Base-by-base conservation (phyloP, 2,329 filamentous ascomycete genomes). In the Colletotrichum theobromicola region DNA sequence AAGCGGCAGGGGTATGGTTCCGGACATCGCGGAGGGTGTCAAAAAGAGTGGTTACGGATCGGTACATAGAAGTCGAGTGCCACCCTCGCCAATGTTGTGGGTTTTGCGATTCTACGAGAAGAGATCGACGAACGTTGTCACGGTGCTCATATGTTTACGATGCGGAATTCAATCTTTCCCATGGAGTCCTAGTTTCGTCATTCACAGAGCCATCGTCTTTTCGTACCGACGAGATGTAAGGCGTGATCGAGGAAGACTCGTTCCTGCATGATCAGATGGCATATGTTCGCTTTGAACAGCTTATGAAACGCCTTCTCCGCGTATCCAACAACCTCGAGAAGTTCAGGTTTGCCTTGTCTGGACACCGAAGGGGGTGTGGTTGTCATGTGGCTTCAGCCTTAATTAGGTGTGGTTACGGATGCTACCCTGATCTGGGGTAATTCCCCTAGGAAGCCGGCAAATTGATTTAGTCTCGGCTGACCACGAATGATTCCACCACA, bases 351-450 rank as follows among this genome's bases (percentile, higher is more conserved):
- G 53, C 53, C 24, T 57, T 15, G 7, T 24, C 26, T 18, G 2
- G 26, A 28, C 21, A 16, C 15, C 53, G 13, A 18, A 57, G 35
- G 8, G 24, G 21, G 28, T 16, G n/a, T 21, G n/a, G 26, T 34
- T 53, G 15, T 60, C 50, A 18, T 61, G 35, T 61, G 60, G 60
- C 32, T 16, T 21, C 34, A 21, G n/a, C 60, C 24, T 15, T 18
- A 32, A 32, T 34, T 10, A 70, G 16, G 26, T 58, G 57, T 53
- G 67, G 34, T 55, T 24, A 28, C 46, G 34, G 60, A 64, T 73
- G 35, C 24, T 12, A 71, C 67, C 30, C 53, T 66, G 46, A 61
- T 71, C 60, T 60, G 71, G 71, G 58, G 60, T 74, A 65, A 65
- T 32, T 74, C 35, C 61, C 35, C n/a, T 46, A 21, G 37, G 32